These are phyloP conservation scores for Torrubiella hemipterigena DNA, from an alignment of 2,329 filamentous ascomycete genomes.

Conservation along the genomic window DNA sequence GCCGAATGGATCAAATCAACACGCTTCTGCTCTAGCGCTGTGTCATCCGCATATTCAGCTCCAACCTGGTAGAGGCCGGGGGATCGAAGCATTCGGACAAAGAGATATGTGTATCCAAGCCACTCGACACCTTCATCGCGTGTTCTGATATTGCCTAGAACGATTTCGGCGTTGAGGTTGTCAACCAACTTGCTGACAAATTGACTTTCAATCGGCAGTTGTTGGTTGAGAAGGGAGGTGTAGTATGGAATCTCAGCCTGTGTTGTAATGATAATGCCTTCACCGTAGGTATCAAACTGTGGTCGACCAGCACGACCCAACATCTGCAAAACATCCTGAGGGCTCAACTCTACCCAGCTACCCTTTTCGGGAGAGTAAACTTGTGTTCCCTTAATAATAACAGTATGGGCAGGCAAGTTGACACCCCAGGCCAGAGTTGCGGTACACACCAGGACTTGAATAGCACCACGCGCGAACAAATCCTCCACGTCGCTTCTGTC, in stretches of 20 bases:
- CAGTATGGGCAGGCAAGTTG: constrained; percentile 92
- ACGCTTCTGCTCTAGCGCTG: constrained; percentile 84
- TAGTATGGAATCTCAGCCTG: constrained; percentile 96
- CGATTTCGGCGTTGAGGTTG: constrained; percentile 92
- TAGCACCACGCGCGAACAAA: constrained; percentile 78
- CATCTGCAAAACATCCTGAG: constrained; percentile 97
- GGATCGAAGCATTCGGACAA: constrained; percentile 92
- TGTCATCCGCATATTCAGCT: constrained; percentile 88
- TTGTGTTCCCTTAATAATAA: constrained; percentile 97
- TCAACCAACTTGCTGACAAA: constrained; percentile 87
- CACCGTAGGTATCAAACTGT: constrained; percentile 94
- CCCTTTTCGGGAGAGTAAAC: constrained; percentile 98
- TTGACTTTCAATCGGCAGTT: constrained; percentile 94
- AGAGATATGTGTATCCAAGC: constrained; percentile 96
- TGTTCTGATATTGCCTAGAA: constrained; percentile 81
- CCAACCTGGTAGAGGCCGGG: constrained; percentile 93
- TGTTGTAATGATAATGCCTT: constrained; percentile 97
- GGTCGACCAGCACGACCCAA: constrained; percentile 91
- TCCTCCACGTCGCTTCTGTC: constrained; percentile 94
- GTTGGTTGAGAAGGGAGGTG: constrained; percentile 89
- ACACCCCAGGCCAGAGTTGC: constrained; percentile 99
- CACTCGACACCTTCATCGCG: constrained; percentile 97
- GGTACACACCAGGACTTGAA: constrained; percentile 93
- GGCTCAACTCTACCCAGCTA: constrained; percentile 94
- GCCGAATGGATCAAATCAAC: constrained; percentile 97